Conservation (phyloP, 148 eudicot species). For the Rhododendron vialii region DNA sequence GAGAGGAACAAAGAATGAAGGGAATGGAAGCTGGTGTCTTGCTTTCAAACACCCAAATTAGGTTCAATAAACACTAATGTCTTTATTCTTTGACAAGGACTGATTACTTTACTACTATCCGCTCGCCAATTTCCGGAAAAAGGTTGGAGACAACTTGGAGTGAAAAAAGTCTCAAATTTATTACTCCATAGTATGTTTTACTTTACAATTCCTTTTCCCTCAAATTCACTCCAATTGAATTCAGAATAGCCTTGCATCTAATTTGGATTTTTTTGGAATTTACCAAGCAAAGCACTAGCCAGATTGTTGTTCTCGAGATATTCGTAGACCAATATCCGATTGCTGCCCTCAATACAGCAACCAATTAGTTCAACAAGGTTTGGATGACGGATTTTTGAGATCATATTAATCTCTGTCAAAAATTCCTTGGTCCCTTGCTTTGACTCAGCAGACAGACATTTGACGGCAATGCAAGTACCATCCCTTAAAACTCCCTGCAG, state of each 20-base stretch:
- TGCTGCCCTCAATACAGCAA: constrained; percentile 45
- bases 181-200: background rate
- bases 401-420: constrained; percentile 43
- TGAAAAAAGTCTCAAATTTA: background rate
- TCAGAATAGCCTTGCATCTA: background rate
- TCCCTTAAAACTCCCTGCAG: constrained; percentile 51
- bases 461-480: constrained; percentile 41
- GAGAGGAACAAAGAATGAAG: background rate
- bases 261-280: background rate
- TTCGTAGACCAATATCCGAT: constrained; percentile 46
- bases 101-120: background rate
- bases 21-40: background rate
- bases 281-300: constrained; percentile 40
- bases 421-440: constrained; percentile 50
- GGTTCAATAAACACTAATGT: background rate
- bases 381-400: constrained; percentile 47
- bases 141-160: background rate
- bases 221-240: background rate
- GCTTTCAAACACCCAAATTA: background rate
- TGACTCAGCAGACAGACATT: constrained; percentile 46
- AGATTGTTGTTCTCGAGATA: constrained; percentile 52
- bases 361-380: constrained; percentile 57
- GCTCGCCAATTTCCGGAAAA: background rate
- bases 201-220: background rate
- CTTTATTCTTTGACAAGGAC: no score